Evolutionary conservation across 768 basidiomycete species (phyloP), one percentile per base, ranked within the genome.

Genomic region (Asterophora parasitica): DNA sequence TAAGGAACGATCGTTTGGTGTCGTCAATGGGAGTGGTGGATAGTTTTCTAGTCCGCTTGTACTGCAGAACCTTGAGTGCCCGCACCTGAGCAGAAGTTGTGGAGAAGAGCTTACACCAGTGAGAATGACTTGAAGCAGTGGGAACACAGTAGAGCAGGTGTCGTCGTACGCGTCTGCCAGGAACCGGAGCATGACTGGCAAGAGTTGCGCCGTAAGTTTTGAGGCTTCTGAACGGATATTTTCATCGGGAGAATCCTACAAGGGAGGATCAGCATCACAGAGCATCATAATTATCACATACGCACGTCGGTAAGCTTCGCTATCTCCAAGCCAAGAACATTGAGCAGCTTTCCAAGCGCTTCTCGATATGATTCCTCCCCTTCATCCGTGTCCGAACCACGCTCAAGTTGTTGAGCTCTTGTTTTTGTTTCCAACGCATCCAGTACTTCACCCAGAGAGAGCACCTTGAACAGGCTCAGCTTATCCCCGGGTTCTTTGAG

Each of bases 401-500:
- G 73, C 55, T 78, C 80, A 6, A 72, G 62, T 63, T 86, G 83
- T 58, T 87, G 77, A 48, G 70, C 66, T 20, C 84, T 76, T 8
- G 88, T 87, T 65, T 87, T 85, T 17, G 77, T 63, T 67, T 95
- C 90, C 17, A 98, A 70, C 1, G 86, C 83, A 33, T 83, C 82
- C 9, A 98, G 70, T 15, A 95, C 87, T 51, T 85, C 78, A 9
- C 83, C 85, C 20, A 98, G 70, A 15, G 94, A 86, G 27, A 99
- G 77, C 3, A 96, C 89, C 59, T 91, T 86, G 58, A 98, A 75
- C 12, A 98, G 74, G 57, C 91, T 87, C 7, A 99, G 67, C 65
- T 96, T 96, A 62, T 95, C 93, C 31, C 75, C 74, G 0, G 90
- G 81, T 58, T 94, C 92, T 60, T 98, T 93, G 36, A 98, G 76